Evolutionary conservation across 2,329 filamentous ascomycete genomes (phyloP).

Genomic region (Bipolaris bicolor): DNA sequence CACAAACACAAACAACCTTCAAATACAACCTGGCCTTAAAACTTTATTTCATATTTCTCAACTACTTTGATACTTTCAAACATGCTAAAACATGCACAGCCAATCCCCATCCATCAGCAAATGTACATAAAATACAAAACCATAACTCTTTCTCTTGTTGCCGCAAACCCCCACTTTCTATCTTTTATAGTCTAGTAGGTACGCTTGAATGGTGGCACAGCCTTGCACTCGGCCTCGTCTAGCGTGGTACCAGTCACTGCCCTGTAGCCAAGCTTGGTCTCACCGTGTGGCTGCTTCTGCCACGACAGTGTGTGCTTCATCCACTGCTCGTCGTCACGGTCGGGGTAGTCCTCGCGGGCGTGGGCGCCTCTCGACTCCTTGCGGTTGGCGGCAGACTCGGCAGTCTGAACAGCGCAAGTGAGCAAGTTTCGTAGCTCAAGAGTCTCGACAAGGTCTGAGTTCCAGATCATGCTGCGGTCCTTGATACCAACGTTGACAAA

Average conservation of each 20-base stretch:
- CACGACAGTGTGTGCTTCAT: slow-evolving; percentile 99
- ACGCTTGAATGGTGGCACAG: slow-evolving; percentile 95
- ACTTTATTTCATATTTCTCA: slow-evolving; percentile 2
- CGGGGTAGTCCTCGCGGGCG: slow-evolving; percentile 94
- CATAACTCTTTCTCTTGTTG: slow-evolving; percentile 3
- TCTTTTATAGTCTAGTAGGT: slow-evolving; percentile 70
- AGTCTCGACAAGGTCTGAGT: slow-evolving; percentile 95
- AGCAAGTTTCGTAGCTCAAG: slow-evolving; percentile 93
- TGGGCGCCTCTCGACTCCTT: slow-evolving; percentile 98
- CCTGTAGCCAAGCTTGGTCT: slow-evolving; percentile 86
- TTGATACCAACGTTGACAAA: slow-evolving; percentile 90
- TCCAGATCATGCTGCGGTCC: slow-evolving; percentile 99
- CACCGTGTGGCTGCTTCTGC: slow-evolving; percentile 90
- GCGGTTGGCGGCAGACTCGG: slow-evolving; percentile 84
- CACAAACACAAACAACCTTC: neutral
- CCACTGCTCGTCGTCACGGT: slow-evolving; percentile 94
- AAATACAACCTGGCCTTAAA: neutral
- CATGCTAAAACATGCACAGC: slow-evolving; percentile 19
- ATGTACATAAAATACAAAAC: slow-evolving; percentile 47
- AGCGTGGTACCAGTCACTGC: slow-evolving; percentile 81
- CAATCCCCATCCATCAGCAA: slow-evolving; percentile 30
- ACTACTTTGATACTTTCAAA: slow-evolving; percentile 5
- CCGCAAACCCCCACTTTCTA: slow-evolving; percentile 2
- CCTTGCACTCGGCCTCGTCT: slow-evolving; percentile 94
- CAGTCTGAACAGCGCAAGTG: slow-evolving; percentile 97